A percentile compares a stretch with the other conserved stretches of the same genome.
Conservation (phyloP, 257 asterid genomes). For the Oldenlandia corymbosa region DNA sequence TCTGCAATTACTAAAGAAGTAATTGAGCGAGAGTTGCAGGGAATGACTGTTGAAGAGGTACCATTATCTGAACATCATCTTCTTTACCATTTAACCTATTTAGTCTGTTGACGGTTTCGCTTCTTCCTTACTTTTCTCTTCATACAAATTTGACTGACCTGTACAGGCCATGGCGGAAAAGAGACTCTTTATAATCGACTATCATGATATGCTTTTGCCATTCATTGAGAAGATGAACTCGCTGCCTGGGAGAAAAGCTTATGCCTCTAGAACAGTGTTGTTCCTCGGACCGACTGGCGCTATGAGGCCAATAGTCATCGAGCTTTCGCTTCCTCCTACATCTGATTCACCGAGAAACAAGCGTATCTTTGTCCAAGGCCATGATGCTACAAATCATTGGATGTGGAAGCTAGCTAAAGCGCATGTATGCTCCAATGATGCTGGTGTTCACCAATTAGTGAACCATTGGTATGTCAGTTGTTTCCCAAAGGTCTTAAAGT, state of each 20-base stretch:
- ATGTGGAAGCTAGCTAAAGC: constrained; percentile 88
- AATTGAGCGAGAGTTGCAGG: constrained; percentile 57
- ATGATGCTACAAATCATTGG: constrained; percentile 70
- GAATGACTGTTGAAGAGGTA: constrained; percentile 69
- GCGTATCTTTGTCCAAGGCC: constrained; percentile 53
- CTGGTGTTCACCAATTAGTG: constrained; percentile 84
- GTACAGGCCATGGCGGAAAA: constrained; percentile 60
- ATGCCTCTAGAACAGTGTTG: constrained; percentile 75
- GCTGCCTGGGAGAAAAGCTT: constrained; percentile 79
- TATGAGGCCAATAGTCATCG: constrained; percentile 56
- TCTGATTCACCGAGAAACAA: constrained; percentile 50
- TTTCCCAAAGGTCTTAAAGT: no score
- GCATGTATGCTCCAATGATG: constrained; percentile 83
- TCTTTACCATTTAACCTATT: neutral
- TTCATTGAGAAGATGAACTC: constrained; percentile 71
- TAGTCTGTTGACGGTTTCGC: neutral
- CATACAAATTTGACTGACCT: neutral
- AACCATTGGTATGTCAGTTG: constrained; percentile 66
- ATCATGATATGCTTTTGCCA: constrained; percentile 74
- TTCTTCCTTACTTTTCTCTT: neutral
- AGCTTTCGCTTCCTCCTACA: constrained; percentile 81
- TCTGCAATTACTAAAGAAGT: constrained; percentile 68
- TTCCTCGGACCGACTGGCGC: constrained; percentile 37
- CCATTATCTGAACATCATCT: neutral
- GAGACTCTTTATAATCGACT: constrained; percentile 65